Conservation (phyloP, 345 rosid genomes). For the rapeseed (Brassica napus) region Da-Ae NC_063444.1:47674501-47675000, state of each 20-base stretch:
- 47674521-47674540: conserved; percentile 13
- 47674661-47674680: conserved; percentile 57
- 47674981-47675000: conserved; percentile 9
- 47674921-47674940: conserved; percentile 5
- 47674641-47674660: conserved; percentile 71
- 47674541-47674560: conserved; percentile 1
- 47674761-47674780: conserved; percentile 35
- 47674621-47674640: conserved; percentile 16
- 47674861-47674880: conserved; percentile 74
- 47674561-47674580: conserved; percentile 15
- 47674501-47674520: conserved; percentile 58
- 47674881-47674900: conserved; percentile 69
- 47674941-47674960: conserved; percentile 2
- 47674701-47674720: conserved; percentile 90
- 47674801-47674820: conserved; percentile 95
- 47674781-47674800: conserved; percentile 26
- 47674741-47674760: conserved; percentile 12
- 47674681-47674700: conserved; percentile 72
- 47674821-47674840: conserved; percentile 68
- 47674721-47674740: conserved; percentile 93
- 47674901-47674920: conserved; percentile 54
- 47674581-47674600: neutral
- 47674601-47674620: conserved; percentile 5
- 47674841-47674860: conserved; percentile 79
- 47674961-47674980: neutral